Evolutionary conservation across 2,329 filamentous ascomycete species (phyloP).

Genomic region (Sporothrix globosa): DNA sequence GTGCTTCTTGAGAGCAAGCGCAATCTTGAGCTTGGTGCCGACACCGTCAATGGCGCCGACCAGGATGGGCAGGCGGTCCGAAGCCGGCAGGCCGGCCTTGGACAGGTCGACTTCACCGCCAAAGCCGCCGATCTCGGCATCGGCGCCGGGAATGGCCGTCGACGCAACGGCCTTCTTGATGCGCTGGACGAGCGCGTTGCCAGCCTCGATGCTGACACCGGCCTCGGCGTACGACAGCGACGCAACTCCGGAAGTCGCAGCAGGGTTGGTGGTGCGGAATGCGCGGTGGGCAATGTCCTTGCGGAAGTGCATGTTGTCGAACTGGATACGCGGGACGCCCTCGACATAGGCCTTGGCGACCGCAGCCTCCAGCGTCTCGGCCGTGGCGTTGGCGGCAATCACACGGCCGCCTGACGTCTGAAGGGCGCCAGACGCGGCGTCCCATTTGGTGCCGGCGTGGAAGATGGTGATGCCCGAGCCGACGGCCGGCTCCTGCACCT

Average conservation of each 20-base stretch:
- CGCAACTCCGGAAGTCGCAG: conserved; percentile 44
- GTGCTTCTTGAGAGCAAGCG: conserved; percentile 85
- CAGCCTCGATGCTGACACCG: conserved; percentile 91
- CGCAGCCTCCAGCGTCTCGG: conserved; percentile 73
- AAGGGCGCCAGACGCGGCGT: conserved; percentile 62
- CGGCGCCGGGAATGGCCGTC: conserved; percentile 82
- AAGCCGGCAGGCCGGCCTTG: conserved; percentile 70
- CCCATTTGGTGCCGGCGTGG: conserved; percentile 81
- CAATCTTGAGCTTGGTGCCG: conserved; percentile 95
- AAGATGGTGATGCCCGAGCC: conserved; percentile 72
- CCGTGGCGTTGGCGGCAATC: conserved; percentile 84
- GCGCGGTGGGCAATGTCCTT: conserved; percentile 88
- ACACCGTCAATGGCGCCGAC: conserved; percentile 97
- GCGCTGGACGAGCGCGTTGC: conserved; percentile 86
- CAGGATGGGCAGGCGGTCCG: conserved; percentile 79
- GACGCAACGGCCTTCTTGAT: conserved; percentile 90
- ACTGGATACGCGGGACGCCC: conserved; percentile 77
- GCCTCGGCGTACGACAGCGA: conserved; percentile 88
- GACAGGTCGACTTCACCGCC: conserved; percentile 83
- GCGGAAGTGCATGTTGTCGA: conserved; percentile 87
- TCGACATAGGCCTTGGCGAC: conserved; percentile 80
- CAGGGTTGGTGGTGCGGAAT: conserved; percentile 52
- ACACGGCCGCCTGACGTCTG: conserved; percentile 85
- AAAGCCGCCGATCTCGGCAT: conserved; percentile 93
- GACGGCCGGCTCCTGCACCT: conserved; percentile 50